phyloP scores from a whole-genome alignment of 805 yeast species.

The Kodamaea laetipori region DNA sequence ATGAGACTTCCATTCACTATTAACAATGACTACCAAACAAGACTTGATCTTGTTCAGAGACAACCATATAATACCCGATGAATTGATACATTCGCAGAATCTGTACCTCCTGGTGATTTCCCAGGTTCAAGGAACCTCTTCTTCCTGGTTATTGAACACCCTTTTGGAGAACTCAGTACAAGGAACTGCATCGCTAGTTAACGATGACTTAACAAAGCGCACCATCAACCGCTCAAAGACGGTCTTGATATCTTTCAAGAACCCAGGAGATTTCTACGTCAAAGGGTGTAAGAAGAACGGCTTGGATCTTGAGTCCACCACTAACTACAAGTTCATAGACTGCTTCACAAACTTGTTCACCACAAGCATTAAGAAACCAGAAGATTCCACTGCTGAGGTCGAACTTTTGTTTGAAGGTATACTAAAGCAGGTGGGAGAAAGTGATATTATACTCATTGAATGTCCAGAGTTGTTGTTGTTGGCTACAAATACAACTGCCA shows the following conservation, averaged over 20 bases:
- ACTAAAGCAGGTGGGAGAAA: slow-evolving; percentile 11
- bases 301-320: slow-evolving; percentile 27
- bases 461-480: slow-evolving; percentile 49
- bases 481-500: slow-evolving; percentile 40
- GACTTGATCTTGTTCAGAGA: slow-evolving; percentile 58
- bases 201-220: slow-evolving; percentile 28
- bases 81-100: slow-evolving; percentile 14
- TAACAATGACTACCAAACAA: slow-evolving; percentile 36
- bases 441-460: slow-evolving; percentile 42
- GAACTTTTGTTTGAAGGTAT: slow-evolving; percentile 22
- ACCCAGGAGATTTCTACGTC: slow-evolving; percentile 33
- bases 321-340: slow-evolving; percentile 44
- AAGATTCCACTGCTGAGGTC: slow-evolving; percentile 18
- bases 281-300: slow-evolving; percentile 44
- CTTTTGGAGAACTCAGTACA: slow-evolving; percentile 52
- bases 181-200: slow-evolving; percentile 49
- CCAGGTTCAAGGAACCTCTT: slow-evolving; percentile 52
- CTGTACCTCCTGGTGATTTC: slow-evolving; percentile 30
- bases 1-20: no score
- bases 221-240: slow-evolving; percentile 30
- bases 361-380: slow-evolving; percentile 27
- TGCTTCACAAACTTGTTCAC: slow-evolving; percentile 49
- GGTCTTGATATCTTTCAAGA: slow-evolving; percentile 38
- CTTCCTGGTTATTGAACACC: slow-evolving; percentile 63
- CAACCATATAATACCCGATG: slow-evolving; percentile 44